phyloP scores from a whole-genome alignment of 2,329 filamentous ascomycete species.

The Calonectria multiphialidica region DNA sequence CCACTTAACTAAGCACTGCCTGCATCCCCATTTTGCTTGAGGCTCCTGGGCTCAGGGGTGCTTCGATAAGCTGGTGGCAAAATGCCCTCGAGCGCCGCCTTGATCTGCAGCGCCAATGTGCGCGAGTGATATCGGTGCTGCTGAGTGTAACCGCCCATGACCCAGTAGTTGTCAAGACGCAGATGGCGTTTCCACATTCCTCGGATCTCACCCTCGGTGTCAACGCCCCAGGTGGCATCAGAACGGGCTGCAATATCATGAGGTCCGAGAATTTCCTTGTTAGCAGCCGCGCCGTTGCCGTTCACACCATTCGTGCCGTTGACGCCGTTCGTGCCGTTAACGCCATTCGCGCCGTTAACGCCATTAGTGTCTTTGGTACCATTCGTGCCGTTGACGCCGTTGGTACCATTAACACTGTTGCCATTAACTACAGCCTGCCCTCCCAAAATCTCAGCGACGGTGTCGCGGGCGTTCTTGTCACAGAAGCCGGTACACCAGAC shows the following conservation, averaged over 20 bases:
- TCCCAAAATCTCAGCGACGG: constrained; percentile 7
- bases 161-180: constrained; percentile 29
- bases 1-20: not conserved
- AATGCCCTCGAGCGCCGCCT: constrained; percentile 25
- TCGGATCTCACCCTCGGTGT: constrained; percentile 29
- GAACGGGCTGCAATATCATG: constrained; percentile 8
- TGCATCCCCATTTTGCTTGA: not conserved
- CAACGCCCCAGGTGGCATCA: constrained; percentile 29
- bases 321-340: not conserved
- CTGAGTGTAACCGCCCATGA: constrained; percentile 31
- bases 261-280: not conserved
- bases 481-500: constrained; percentile 33
- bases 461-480: constrained; percentile 16
- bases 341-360: too few relatives aligned
- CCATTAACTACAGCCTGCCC: rapidly evolving
- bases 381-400: not conserved
- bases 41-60: not conserved
- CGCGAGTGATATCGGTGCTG: constrained; percentile 32
- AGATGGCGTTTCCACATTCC: constrained; percentile 37
- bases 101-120: constrained; percentile 33
- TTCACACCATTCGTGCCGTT: not conserved
- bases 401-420: not conserved
- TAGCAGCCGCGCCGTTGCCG: not conserved
- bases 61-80: constrained; percentile 29
- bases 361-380: too few relatives aligned